phyloP scores from a whole-genome alignment of 1,139 yeast genomes.

The Pichia sp. region DNA sequence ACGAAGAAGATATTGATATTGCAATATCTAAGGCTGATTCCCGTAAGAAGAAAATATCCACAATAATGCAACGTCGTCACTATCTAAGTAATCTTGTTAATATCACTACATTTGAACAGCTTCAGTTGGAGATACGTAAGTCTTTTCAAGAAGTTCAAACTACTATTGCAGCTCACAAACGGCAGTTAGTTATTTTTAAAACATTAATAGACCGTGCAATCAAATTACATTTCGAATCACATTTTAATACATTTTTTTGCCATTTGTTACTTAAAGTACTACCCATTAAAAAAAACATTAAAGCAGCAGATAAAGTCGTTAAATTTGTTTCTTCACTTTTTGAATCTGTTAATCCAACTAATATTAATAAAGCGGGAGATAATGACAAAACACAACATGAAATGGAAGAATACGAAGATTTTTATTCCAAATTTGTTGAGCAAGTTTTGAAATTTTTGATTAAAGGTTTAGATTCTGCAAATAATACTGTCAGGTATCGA shows the following conservation, averaged over 20 bases:
- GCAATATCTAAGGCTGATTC: slow-evolving; percentile 8
- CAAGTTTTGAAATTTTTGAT: slow-evolving; percentile 58
- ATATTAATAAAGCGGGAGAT: slow-evolving; percentile 14
- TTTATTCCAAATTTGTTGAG: slow-evolving; percentile 48
- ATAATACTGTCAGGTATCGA: slow-evolving; percentile 71
- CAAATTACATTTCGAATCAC: slow-evolving; percentile 45
- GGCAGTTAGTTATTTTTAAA: slow-evolving; percentile 58
- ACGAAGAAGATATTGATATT: slow-evolving; percentile 9
- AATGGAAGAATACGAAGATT: slow-evolving; percentile 23
- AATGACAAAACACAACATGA: slow-evolving; percentile 22
- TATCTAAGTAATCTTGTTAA: slow-evolving; percentile 15
- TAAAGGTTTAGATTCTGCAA: slow-evolving; percentile 71
- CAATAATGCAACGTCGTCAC: slow-evolving; percentile 4
- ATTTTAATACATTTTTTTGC: slow-evolving; percentile 55
- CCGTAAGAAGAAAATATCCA: slow-evolving; percentile 2
- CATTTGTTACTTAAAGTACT: slow-evolving; percentile 58
- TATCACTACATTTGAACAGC: slow-evolving; percentile 23
- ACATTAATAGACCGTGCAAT: slow-evolving; percentile 53
- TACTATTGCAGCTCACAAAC: slow-evolving; percentile 69
- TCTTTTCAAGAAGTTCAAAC: slow-evolving; percentile 79
- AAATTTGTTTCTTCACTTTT: slow-evolving; percentile 68
- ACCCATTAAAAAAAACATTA: slow-evolving; percentile 63
- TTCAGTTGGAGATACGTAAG: slow-evolving; percentile 48
- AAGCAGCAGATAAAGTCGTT: slow-evolving; percentile 70
- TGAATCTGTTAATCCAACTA: slow-evolving; percentile 36